These are phyloP conservation scores for Kodamaea restingae DNA, from an alignment of 805 yeast genomes.

Conservation along the genomic window DNA sequence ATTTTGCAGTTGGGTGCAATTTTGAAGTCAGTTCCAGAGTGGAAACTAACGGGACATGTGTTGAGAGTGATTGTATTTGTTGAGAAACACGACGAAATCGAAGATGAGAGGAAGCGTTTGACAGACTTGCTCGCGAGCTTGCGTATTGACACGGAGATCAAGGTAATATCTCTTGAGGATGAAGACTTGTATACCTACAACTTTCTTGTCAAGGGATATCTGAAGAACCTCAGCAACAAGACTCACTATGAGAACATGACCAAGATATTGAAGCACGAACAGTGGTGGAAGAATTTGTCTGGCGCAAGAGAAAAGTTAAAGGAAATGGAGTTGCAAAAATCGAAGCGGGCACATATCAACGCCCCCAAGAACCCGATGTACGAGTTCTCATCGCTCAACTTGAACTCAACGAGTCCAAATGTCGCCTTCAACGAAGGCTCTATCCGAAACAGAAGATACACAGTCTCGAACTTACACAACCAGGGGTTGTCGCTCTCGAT, in stretches of 20 bases:
- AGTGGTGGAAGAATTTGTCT: conserved; percentile 79
- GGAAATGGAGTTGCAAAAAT: conserved; percentile 31
- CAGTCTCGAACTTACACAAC: conserved; percentile 64
- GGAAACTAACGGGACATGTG: conserved; percentile 69
- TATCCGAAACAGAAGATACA: conserved; percentile 38
- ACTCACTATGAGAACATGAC: conserved; percentile 44
- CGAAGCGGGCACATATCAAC: conserved; percentile 6
- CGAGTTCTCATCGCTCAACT: conserved; percentile 26
- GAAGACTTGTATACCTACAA: conserved; percentile 61
- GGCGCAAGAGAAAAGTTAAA: conserved; percentile 48
- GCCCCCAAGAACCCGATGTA: conserved; percentile 7
- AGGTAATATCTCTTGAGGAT: conserved; percentile 64
- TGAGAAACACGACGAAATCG: conserved; percentile 65
- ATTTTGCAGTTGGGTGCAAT: conserved; percentile 93
- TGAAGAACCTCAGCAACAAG: conserved; percentile 28
- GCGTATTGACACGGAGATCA: conserved; percentile 78
- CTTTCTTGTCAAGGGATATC: conserved; percentile 68
- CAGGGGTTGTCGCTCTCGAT: conserved; percentile 66
- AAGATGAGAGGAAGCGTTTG: conserved; percentile 65
- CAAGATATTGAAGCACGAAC: conserved; percentile 50
- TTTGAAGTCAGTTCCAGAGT: conserved; percentile 84
- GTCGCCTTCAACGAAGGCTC: conserved; percentile 14
- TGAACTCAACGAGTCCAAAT: conserved; percentile 18
- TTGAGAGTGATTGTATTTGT: conserved; percentile 88
- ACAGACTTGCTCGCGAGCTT: conserved; percentile 62